Evolutionary conservation across 2,329 filamentous ascomycete species (phyloP), one percentile per base, ranked within the genome.

Genomic region (Epichloe elymi): DNA sequence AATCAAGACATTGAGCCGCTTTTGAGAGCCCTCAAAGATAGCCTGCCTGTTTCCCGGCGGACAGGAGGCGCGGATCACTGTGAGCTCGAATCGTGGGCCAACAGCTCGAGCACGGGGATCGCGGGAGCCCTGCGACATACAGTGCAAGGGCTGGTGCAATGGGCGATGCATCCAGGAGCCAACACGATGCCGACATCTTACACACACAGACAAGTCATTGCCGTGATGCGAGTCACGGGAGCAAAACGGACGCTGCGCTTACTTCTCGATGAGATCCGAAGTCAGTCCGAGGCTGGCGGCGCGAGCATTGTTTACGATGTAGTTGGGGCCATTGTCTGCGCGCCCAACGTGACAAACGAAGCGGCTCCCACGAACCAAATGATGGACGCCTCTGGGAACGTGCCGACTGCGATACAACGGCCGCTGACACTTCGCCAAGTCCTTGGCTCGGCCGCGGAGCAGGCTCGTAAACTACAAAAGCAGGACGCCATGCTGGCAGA

Each of bases 1-100:
- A 82, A 81, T 47, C 80, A 82, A 55, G 82, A 86, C 46, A 76
- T 89, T 43, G 82, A 86, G 51, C 82, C 82, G 2, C 72, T 93
- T 1, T 71, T 86, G 1, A 73, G 76, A n/a, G 72, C 77, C 0
- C 77, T 91, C 20, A 79, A 79, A 53, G 75, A 79, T 56, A 79
- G 63, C 67, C 79, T 74, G 50, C 77, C 65, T 48, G 63, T 77
- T 2, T 79, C 77, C 2, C 74, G 84, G 47, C 76, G 85, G 35
- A 83, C 79, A 0, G 76, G 77, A 1, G 77, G 74, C 4, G 75
- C 79, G 2, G 78, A 83, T 10, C 74, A 82, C 51, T 78, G 78
- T 40, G 86, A 90, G 60, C 64, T 89, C 2, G 80, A 87, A 55
- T 68, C 74, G 7, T 90, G 85, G 85, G 76, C 78, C 0, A 73